Evolutionary conservation across 768 basidiomycete genomes (phyloP), one percentile per base, ranked within the genome.

Genomic region (Xanthoconium purpureum): DNA sequence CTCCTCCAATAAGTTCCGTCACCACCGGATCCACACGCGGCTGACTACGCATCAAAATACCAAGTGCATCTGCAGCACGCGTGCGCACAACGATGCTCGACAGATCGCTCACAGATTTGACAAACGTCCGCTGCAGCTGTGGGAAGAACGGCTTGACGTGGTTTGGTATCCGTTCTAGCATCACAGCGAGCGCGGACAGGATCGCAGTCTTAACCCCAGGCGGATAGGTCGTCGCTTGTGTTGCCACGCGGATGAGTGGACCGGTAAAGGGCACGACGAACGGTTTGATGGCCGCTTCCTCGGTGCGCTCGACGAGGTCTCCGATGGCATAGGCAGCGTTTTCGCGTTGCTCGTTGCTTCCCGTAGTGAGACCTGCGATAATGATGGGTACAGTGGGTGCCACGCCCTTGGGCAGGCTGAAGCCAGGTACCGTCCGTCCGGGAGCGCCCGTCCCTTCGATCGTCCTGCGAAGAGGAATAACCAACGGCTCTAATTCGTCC

Each of bases 101-200:
- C 9, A 87, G 72, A 69, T 98, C 95, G 54, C 88, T 83, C 3
- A 89, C 81, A 43, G 93, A 90, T 75, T 98, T 98, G 69, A 97
- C 89, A 66, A 98, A 98, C 0, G 94, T 98, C 35, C 95, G 84
- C 66, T 98, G 96, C 35, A 98, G 75, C 65, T 98, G 97, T 3
- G 97, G 97, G 82, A 98, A 98, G 87, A 98, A 98, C 3, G 96
- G 96, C 71, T 91, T 92, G 63, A 98, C 93, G 62, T 96, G 91
- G 5, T 80, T 77, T 0, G 96, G 94, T 24, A 97, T 94, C 44
- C 83, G 81, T 59, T 86, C 84, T 42, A 98, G 78, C 84, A 98
- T 91, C 20, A 86, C 83, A 0, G 86, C 83, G 48, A 99, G 80
- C 6, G 95, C 91, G 35, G 81, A 83, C 32, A 99, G 80, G 62